Evolutionary conservation across 176 grass and related monocot species (phyloP).

Genomic region (Coix lacrymajobi): DNA sequence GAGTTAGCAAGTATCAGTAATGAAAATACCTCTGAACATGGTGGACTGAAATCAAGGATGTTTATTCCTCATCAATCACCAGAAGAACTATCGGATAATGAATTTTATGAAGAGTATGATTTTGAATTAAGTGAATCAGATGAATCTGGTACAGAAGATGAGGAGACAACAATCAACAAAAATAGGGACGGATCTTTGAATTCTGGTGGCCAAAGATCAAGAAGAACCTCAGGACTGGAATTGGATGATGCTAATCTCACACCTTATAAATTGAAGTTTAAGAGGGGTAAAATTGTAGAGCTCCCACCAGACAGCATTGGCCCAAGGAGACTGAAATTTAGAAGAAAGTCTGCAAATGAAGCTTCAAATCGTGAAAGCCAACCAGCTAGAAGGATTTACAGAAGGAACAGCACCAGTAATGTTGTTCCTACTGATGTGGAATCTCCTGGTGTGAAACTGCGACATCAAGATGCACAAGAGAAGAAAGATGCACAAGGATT

Average conservation of each 20-base stretch:
- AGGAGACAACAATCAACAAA: conserved; percentile 23
- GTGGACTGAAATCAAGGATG: conserved; percentile 25
- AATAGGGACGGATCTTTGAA: conserved; percentile 23
- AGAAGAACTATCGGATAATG: conserved; percentile 42
- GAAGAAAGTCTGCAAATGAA: conserved; percentile 53
- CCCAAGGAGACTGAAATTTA: conserved; percentile 70
- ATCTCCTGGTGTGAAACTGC: conserved; percentile 53
- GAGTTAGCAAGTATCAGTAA: conserved; percentile 5
- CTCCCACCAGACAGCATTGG: conserved; percentile 50
- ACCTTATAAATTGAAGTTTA: conserved; percentile 85
- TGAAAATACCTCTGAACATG: conserved; percentile 22
- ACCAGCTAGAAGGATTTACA: conserved; percentile 43
- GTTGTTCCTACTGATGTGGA: conserved; percentile 26
- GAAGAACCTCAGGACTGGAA: conserved; percentile 28
- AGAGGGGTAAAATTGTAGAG: conserved; percentile 73
- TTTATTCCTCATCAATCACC: conserved; percentile 32
- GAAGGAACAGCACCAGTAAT: conserved; percentile 32
- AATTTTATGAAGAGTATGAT: conserved; percentile 46
- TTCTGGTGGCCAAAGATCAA: conserved; percentile 23
- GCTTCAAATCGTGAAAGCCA: conserved; percentile 28
- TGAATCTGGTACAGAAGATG: conserved; percentile 41
- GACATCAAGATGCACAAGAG: conserved; percentile 66
- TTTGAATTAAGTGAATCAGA: conserved; percentile 51
- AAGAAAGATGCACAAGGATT: conserved; percentile 80
- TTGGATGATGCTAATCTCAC: conserved; percentile 38